Percentiles rank a stretch among this genome's conserved stretches.
Conservation (phyloP, 805 yeast genomes). For the Yarrowia sp. region DNA sequence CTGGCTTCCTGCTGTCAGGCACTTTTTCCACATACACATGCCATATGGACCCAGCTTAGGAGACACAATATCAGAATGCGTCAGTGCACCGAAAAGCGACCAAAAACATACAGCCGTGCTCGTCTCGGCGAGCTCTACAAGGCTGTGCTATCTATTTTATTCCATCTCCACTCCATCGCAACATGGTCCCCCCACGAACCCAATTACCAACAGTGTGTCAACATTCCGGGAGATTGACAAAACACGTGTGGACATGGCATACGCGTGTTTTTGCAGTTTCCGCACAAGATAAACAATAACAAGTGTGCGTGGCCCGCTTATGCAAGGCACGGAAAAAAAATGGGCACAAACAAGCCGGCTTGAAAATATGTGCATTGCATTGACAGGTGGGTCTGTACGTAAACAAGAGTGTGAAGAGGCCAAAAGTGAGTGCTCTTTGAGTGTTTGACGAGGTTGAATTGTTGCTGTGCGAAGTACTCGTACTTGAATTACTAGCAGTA, state of each 20-base stretch:
- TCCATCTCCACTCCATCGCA: not conserved
- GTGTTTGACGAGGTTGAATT: too few species aligned
- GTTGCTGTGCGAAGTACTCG: too few species aligned
- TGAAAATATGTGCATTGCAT: not conserved
- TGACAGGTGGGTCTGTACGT: not conserved
- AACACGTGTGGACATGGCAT: constrained; percentile 11
- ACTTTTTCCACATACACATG: not conserved
- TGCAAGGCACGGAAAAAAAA: constrained; percentile 1
- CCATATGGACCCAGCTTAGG: not conserved
- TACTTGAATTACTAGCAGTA: too few species aligned
- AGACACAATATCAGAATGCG: not conserved
- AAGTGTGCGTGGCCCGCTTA: not conserved
- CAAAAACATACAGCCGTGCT: not conserved
- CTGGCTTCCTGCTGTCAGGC: not conserved
- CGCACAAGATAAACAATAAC: too few species aligned
- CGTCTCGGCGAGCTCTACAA: not conserved
- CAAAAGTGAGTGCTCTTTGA: too few species aligned
- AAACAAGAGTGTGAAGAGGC: not conserved
- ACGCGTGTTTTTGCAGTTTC: not conserved
- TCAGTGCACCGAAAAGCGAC: not conserved
- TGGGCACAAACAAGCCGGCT: too few species aligned
- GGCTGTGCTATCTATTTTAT: too few species aligned
- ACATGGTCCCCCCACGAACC: not conserved
- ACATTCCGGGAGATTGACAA: constrained; percentile 20
- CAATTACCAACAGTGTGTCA: not conserved